Evolutionary conservation across 1,284 basidiomycete genomes (phyloP), one percentile per base, ranked within the genome.

Genomic region (Puccinia hordei): DNA sequence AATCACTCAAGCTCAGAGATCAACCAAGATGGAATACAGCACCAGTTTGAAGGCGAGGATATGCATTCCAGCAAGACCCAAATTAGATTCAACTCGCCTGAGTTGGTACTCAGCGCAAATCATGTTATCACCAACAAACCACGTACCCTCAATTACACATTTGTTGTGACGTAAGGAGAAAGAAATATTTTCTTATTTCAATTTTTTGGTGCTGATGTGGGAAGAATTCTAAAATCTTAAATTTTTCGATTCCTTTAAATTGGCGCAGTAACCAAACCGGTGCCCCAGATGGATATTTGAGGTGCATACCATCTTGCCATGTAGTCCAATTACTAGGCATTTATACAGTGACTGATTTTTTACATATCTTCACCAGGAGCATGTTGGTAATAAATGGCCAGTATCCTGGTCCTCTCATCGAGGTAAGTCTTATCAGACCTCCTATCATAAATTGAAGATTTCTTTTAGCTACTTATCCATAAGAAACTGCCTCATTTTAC

Each of bases 301-400:
- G 69, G 69, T 72, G 30, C 3, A 41, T 35, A 13, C 24, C 3
- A 44, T 27, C 38, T 59, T 59, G 13, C 10, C 19, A 38, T n/a
- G n/a, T 27, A 1, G 15, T 30, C 33, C 2, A 44, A 9, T 63
- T 35, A 35, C 27, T 35, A 35, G 1, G 3, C n/a, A 24, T 49
- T 27, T 6, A 41, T 2, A 12, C 30, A 22, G 35, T 66, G 1
- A 41, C 38, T 46, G 22, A 41, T 9, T 8, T 8, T 41, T 46
- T 68, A 27, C 24, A 27, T 27, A 12, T 38, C 0, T 46, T n/a
- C 22, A 46, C 49, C 38, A 77, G 74, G 65, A 65, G 33, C n/a
- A 65, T 88, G 87, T 83, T 88, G 8, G 87, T 88, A 4, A 87
- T 89, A n/a, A 89, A 89, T 72, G 88, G 86, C 1, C 85, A 86